Conservation (phyloP, 2,329 filamentous ascomycete genomes). For the Cordyceps militaris region DNA sequence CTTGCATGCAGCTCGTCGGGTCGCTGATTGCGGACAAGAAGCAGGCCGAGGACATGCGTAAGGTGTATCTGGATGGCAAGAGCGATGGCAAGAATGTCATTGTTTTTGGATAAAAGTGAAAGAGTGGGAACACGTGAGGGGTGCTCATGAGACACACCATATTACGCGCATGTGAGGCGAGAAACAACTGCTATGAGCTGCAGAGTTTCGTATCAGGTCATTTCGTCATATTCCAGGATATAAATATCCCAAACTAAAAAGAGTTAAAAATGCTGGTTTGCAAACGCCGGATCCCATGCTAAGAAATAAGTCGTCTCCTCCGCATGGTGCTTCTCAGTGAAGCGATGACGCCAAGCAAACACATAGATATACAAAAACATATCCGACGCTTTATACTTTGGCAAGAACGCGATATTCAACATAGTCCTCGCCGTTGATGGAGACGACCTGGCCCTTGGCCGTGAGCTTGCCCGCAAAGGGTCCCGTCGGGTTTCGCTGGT, state of each 20-base stretch:
- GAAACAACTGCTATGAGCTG: too few relatives aligned
- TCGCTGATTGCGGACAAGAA: conserved; percentile 14
- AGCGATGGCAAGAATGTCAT: conserved; percentile 14
- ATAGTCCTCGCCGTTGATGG: conserved; percentile 59
- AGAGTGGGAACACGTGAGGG: too few relatives aligned
- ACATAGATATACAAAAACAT: neutral
- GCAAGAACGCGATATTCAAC: conserved; percentile 60
- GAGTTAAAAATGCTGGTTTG: neutral
- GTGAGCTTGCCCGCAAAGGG: conserved; percentile 58
- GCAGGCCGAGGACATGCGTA: conserved; percentile 14
- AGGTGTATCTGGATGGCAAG: conserved; percentile 11
- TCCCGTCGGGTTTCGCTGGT: conserved; percentile 53
- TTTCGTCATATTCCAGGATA: conserved; percentile 4
- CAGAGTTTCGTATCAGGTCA: neutral
- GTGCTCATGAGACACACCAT: too few relatives aligned
- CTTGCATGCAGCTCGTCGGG: conserved; percentile 13
- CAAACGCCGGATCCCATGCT: conserved; percentile 8
- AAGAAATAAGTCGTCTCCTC: neutral
- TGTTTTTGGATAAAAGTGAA: neutral
- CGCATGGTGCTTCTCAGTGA: neutral
- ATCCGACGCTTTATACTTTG: conserved; percentile 27
- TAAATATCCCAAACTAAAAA: neutral
- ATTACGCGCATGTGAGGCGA: too few relatives aligned
- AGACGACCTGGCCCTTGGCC: conserved; percentile 53
- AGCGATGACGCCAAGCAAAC: neutral